phyloP scores from a whole-genome alignment of 139 green algal species.

The Chlorella sorokiniana region DNA sequence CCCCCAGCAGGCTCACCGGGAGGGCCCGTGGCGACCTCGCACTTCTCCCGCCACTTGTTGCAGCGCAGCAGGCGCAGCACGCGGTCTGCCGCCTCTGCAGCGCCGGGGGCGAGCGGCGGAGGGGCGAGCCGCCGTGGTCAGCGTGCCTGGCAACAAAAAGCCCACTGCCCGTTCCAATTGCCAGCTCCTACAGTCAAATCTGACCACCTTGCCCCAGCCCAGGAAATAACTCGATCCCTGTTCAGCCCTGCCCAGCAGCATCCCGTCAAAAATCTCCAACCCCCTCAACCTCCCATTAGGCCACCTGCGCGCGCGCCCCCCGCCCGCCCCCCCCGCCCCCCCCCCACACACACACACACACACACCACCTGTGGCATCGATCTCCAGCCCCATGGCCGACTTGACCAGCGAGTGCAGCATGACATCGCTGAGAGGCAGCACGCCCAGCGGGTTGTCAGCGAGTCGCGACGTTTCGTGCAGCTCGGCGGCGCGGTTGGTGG shows the following conservation, averaged over 20 bases:
- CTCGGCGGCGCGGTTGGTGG: conserved; percentile 42
- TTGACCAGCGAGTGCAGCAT: conserved; percentile 50
- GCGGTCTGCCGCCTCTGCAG: conserved; percentile 29
- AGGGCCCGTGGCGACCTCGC: conserved; percentile 15
- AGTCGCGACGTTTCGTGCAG: conserved; percentile 37
- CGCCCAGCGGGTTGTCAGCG: neutral
- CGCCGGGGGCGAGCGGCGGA: neutral
- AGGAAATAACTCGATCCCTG: too few relatives aligned
- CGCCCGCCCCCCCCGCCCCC: too few relatives aligned
- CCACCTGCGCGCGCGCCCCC: too few relatives aligned
- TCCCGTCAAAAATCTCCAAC: too few relatives aligned
- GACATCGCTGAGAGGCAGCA: conserved; percentile 38
- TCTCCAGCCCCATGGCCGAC: conserved; percentile 8
- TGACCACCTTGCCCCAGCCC: too few relatives aligned
- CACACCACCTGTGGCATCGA: conserved; percentile 9
- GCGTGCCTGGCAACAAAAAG: neutral
- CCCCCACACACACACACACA: neutral
- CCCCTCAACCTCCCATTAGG: too few relatives aligned
- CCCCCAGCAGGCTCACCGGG: neutral
- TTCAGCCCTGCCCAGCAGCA: too few relatives aligned
- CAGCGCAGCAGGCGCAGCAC: conserved; percentile 49
- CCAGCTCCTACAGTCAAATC: too few relatives aligned
- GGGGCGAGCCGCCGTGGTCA: neutral
- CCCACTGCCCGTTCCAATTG: too few relatives aligned
- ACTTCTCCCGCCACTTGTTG: conserved; percentile 51